Conservation (phyloP, 352 stramenopile species). For the Globisporangium spinosum region DNA sequence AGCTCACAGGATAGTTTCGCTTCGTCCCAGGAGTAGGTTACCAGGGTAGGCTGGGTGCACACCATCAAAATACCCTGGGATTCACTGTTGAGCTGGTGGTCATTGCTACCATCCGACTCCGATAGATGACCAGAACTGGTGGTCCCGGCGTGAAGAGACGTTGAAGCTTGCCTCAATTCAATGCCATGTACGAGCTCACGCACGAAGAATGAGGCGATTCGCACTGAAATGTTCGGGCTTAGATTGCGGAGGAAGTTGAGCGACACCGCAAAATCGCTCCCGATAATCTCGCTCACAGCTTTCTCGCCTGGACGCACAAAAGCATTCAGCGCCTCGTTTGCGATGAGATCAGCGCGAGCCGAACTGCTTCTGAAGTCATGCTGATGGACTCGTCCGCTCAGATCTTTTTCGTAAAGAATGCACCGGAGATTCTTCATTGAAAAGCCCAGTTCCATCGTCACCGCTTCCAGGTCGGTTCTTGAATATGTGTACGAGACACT, state of each 20-base stretch:
- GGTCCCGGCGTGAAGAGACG: not conserved
- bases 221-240: constrained; percentile 15
- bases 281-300: constrained; percentile 14
- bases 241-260: constrained; percentile 17
- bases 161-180: not conserved
- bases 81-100: not conserved
- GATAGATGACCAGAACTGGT: not conserved
- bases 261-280: constrained; percentile 17
- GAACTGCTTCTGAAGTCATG: not conserved
- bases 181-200: constrained; percentile 10
- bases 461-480: constrained; percentile 57
- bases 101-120: not conserved
- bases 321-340: not conserved
- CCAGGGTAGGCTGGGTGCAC: constrained; percentile 37
- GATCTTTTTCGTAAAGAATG: constrained; percentile 34
- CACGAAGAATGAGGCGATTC: constrained; percentile 17
- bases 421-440: constrained; percentile 53
- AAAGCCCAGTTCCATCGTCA: constrained; percentile 63
- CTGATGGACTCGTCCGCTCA: not conserved
- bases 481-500: constrained; percentile 71
- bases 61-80: constrained; percentile 31
- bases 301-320: constrained; percentile 10
- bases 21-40: constrained; percentile 65
- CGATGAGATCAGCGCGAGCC: not conserved
- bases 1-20: constrained; percentile 36